Conservation (phyloP, 1,139 yeast species). For the Kodamaea anthophila region DNA sequence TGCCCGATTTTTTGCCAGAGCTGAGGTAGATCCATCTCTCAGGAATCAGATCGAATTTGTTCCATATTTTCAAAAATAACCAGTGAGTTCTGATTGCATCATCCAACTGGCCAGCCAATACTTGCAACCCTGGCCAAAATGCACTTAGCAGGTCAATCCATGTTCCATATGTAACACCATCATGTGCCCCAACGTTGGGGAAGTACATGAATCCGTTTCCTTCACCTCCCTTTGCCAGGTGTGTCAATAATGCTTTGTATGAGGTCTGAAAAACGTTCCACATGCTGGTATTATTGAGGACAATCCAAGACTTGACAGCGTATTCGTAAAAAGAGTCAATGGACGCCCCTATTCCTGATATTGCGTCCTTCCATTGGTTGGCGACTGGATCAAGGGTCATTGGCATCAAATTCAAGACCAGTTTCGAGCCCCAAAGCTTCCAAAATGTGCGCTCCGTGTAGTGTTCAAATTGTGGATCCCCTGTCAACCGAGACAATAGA, state of each 20-base stretch:
- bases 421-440: conserved; percentile 64
- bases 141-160: conserved; percentile 90
- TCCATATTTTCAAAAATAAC: conserved; percentile 75
- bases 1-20: conserved; percentile 7
- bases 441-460: conserved; percentile 59
- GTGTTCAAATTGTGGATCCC: conserved; percentile 64
- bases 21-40: conserved; percentile 69
- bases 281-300: conserved; percentile 63
- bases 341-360: conserved; percentile 86
- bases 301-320: conserved; percentile 67
- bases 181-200: conserved; percentile 49
- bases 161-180: conserved; percentile 45
- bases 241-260: conserved; percentile 50
- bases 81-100: conserved; percentile 62
- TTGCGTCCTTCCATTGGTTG: conserved; percentile 51
- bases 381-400: conserved; percentile 66
- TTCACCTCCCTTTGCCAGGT: conserved; percentile 34
- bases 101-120: conserved; percentile 64
- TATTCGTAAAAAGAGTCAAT: conserved; percentile 92
- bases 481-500: conserved; percentile 63
- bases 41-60: conserved; percentile 72
- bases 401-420: conserved; percentile 61
- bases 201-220: conserved; percentile 49
- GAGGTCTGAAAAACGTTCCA: conserved; percentile 55
- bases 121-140: conserved; percentile 83